Conservation (phyloP, 306 rosid genomes). For the Cucumis melo region DNA sequence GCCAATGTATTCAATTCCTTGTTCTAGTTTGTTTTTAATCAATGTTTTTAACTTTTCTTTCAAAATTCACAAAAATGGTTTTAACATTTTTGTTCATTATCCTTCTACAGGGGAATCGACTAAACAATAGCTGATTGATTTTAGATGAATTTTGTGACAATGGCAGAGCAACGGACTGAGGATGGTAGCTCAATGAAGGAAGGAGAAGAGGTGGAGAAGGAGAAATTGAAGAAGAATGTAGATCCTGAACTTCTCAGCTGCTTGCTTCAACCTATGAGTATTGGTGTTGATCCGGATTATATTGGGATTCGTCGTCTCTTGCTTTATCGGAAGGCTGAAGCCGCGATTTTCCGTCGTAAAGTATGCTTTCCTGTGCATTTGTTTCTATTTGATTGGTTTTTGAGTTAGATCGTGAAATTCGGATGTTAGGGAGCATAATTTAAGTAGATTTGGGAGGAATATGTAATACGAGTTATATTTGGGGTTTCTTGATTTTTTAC, state of each 20-base stretch:
- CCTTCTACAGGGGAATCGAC: not conserved
- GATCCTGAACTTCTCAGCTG: constrained; percentile 67
- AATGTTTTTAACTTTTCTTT: no score
- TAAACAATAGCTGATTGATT: not conserved
- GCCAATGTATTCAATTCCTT: no score
- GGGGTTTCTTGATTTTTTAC: not conserved
- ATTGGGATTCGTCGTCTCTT: constrained; percentile 73
- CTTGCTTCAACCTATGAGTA: constrained; percentile 52
- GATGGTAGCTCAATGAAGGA: constrained; percentile 16
- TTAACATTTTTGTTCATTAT: no score
- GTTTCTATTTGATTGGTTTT: not conserved
- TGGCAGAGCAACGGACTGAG: constrained; percentile 31
- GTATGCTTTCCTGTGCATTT: constrained; percentile 27
- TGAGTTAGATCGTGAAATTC: not conserved
- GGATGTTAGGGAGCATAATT: not conserved
- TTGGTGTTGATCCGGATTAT: constrained; percentile 44
- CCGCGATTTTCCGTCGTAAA: constrained; percentile 42
- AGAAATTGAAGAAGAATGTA: constrained; percentile 15
- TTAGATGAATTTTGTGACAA: constrained; percentile 25
- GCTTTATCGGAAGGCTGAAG: constrained; percentile 50
- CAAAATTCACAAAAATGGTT: no score
- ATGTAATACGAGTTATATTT: not conserved
- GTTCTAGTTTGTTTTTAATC: no score
- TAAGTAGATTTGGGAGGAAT: not conserved
- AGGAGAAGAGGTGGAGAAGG: constrained; percentile 8